These are phyloP conservation scores for Vigna trinervia DNA, from an alignment of 306 rosid genomes.

Conservation along the genomic window DNA sequence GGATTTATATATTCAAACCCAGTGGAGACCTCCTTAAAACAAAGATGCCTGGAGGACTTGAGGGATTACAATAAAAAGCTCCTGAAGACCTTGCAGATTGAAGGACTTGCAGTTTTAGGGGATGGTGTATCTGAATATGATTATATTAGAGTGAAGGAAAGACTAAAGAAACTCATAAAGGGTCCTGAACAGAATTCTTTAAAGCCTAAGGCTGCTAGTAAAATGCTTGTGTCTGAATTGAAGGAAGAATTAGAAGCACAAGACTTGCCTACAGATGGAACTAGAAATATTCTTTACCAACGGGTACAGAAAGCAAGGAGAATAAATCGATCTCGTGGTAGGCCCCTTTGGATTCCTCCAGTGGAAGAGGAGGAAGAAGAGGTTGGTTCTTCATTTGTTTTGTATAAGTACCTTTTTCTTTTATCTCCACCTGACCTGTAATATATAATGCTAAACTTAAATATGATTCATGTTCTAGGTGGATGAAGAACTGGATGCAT, in stretches of 20 bases:
- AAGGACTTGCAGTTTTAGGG: conserved; percentile 79
- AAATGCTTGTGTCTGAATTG: conserved; percentile 89
- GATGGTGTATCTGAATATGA: conserved; percentile 78
- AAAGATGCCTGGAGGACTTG: conserved; percentile 80
- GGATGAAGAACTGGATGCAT: conserved; percentile 91
- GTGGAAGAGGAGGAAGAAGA: conserved; percentile 94
- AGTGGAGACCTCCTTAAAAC: conserved; percentile 92
- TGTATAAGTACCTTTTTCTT: conserved; percentile 4
- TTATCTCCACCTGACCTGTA: conserved; percentile 33
- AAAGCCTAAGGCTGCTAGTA: conserved; percentile 98
- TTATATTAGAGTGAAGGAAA: conserved; percentile 77
- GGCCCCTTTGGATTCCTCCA: conserved; percentile 99
- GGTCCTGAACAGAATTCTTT: conserved; percentile 83
- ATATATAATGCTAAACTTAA: conserved; percentile 34
- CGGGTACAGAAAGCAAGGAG: conserved; percentile 99
- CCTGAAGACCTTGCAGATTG: conserved; percentile 69
- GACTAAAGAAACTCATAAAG: conserved; percentile 81
- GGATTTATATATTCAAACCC: conserved; percentile 97
- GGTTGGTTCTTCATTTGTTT: conserved; percentile 54
- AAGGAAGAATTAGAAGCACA: conserved; percentile 98
- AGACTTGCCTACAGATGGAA: conserved; percentile 91
- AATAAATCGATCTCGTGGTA: conserved; percentile 96
- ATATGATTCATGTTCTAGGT: conserved; percentile 59
- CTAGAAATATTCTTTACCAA: conserved; percentile 97
- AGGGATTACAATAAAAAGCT: conserved; percentile 74